phyloP scores from a whole-genome alignment of 2,329 filamentous ascomycete genomes.

The Stagonosporopsis rhizophila region DNA sequence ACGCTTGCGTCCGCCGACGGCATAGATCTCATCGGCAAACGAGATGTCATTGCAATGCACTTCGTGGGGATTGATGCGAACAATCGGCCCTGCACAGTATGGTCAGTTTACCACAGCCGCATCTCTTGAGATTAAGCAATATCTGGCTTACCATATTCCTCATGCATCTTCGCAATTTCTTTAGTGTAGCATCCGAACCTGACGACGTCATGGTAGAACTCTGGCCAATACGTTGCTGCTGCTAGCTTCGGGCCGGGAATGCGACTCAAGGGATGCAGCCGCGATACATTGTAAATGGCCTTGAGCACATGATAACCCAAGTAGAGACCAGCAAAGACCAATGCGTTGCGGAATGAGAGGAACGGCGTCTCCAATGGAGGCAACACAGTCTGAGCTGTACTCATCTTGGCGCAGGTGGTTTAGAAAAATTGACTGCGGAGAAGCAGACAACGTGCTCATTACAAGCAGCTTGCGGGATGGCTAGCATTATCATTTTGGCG shows the following conservation, averaged over 20 bases:
- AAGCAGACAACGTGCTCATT: constrained; percentile 4
- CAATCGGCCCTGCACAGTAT: constrained; percentile 35
- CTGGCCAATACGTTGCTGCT: constrained; percentile 44
- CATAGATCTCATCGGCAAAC: constrained; percentile 42
- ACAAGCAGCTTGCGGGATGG: constrained; percentile 2
- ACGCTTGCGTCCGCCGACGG: constrained; percentile 34
- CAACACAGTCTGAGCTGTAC: constrained; percentile 5
- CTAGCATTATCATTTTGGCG: constrained; percentile 14
- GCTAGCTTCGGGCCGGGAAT: constrained; percentile 47
- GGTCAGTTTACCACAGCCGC: not conserved
- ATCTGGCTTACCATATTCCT: constrained; percentile 39
- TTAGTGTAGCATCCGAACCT: constrained; percentile 41
- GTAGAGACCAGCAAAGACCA: constrained; percentile 21
- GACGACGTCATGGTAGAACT: constrained; percentile 49
- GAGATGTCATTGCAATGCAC: constrained; percentile 40
- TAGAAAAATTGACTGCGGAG: not conserved
- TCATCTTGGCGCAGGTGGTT: constrained; percentile 14
- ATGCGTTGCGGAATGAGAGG: constrained; percentile 13
- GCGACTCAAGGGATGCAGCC: constrained; percentile 36
- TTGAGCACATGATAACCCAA: constrained; percentile 24
- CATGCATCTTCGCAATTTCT: constrained; percentile 47
- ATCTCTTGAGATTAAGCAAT: not conserved
- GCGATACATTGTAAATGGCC: constrained; percentile 35
- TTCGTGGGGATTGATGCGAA: constrained; percentile 45
- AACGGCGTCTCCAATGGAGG: constrained; percentile 13